Percentiles rank a stretch among this genome's conserved stretches.
Conservation (phyloP, 139 green algal genomes). For the Nannochloris sp. region DNA sequence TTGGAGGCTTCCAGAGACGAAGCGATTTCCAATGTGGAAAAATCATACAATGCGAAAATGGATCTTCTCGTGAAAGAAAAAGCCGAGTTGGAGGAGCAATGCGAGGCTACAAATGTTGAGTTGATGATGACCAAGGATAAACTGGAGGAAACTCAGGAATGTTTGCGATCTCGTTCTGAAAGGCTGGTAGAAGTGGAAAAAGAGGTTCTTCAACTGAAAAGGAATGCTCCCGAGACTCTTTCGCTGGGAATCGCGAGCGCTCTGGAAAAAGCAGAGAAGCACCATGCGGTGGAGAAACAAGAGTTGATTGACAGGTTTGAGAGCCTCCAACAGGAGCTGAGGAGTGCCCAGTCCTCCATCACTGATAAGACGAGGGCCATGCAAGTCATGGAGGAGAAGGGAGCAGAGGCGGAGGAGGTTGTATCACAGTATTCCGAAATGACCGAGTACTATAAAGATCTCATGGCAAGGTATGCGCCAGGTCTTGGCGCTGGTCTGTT, state of each 20-base stretch:
- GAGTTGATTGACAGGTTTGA: background rate
- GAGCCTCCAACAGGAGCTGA: background rate
- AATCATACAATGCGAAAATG: background rate
- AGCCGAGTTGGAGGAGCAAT: no score
- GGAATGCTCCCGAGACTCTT: no score
- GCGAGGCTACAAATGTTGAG: no score
- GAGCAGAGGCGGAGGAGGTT: background rate
- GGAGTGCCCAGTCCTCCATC: background rate
- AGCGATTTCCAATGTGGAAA: slow-evolving; percentile 2
- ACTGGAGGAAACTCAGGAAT: no score
- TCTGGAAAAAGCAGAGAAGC: background rate
- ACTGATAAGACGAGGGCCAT: background rate
- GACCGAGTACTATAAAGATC: slow-evolving; percentile 8
- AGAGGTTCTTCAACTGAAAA: no score
- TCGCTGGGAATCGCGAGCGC: background rate
- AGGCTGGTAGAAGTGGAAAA: no score
- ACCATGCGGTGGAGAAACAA: background rate
- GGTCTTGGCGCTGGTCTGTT: slow-evolving; percentile 34
- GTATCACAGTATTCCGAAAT: slow-evolving; percentile 1
- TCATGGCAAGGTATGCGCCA: slow-evolving; percentile 34
- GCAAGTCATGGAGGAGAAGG: background rate
- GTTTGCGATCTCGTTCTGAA: no score
- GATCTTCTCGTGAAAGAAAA: slow-evolving; percentile 8
- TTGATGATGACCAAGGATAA: no score
- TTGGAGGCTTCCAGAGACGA: background rate